Evolutionary conservation across 768 basidiomycete genomes (phyloP), one percentile per base, ranked within the genome.

Genomic region (Boletus reticulatus): DNA sequence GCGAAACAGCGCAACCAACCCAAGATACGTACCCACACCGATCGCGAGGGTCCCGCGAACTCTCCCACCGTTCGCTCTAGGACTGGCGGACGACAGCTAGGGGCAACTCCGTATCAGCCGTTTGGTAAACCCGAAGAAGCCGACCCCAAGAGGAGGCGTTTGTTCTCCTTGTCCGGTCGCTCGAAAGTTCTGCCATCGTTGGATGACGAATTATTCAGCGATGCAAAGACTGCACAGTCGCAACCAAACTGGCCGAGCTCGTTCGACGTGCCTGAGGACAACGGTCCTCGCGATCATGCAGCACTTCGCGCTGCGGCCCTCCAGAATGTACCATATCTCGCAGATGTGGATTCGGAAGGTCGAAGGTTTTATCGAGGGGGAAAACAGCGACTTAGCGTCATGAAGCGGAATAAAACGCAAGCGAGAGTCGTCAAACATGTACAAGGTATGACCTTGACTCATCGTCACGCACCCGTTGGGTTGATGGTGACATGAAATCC

Each of bases 341-440:
- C 13, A 9, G 67, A 57, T n/a, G 36, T 10, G 19, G n/a, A n/a
- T n/a, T n/a, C n/a, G n/a, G 59, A 62, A 27, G 69, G 65, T 43
- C 61, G 58, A 34, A 69, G n/a, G 36, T 70, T 70, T 55, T 70
- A 72, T 50, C 57, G 46, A 34, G 69, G 69, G 10, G 69, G 70
- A 0, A 70, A 70, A 51, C 71, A 54, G 27, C 71, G 62, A 34
- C 52, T 68, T 41, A 58, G 16, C 38, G 60, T 72, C 42, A 61
- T 74, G 59, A 71, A 70, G 53, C 69, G 69, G 32, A 66, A 70
- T 31, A 73, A 68, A 50, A 63, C 67, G 41, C 66, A 73, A 7
- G 69, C 76, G 2, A 63, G 60, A 3, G 77, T 80, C 37, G 67
- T 73, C 32, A 74, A 71, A 45, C 79, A 82, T 58, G 64, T 80